Conservation (phyloP, 371 early-diverging fungal species). For the Syncephalastrum contaminatum region DNA sequence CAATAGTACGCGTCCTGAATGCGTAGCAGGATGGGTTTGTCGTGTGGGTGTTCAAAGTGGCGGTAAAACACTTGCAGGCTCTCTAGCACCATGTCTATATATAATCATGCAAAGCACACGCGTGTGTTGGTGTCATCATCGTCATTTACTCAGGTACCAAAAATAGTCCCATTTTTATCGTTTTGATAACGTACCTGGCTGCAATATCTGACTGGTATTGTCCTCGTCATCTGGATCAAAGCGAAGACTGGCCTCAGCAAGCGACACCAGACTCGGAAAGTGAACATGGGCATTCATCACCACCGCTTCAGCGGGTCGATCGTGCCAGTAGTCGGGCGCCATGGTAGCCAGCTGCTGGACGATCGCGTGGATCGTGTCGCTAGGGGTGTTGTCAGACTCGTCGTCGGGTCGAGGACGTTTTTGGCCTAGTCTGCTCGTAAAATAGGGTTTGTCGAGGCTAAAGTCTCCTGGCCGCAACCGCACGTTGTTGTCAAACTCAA, state of each 20-base stretch:
- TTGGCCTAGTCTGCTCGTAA: conserved; percentile 7
- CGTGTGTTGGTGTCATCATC: neutral
- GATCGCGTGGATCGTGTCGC: conserved; percentile 22
- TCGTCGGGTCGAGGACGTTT: neutral
- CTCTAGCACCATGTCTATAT: conserved; percentile 18
- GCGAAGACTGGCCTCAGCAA: conserved; percentile 23
- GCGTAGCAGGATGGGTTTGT: conserved; percentile 12
- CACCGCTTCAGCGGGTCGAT: neutral
- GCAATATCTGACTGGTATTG: neutral
- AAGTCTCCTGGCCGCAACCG: conserved; percentile 29
- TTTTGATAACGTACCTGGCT: neutral
- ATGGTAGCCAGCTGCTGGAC: conserved; percentile 18
- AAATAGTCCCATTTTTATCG: neutral
- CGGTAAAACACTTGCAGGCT: conserved; percentile 33
- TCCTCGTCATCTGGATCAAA: conserved; percentile 11
- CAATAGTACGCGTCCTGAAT: conserved; percentile 29
- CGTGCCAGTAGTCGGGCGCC: conserved; percentile 1
- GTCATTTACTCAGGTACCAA: neutral
- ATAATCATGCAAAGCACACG: conserved; percentile 1
- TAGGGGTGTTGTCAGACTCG: conserved; percentile 17
- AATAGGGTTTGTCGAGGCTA: conserved; percentile 35
- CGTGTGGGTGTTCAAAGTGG: conserved; percentile 14
- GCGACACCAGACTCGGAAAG: conserved; percentile 28
- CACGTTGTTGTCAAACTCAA: neutral
- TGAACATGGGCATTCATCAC: conserved; percentile 19